These are phyloP conservation scores for Colletotrichum brevisporum DNA, from an alignment of 2,329 filamentous ascomycete genomes.

Conservation along the genomic window DNA sequence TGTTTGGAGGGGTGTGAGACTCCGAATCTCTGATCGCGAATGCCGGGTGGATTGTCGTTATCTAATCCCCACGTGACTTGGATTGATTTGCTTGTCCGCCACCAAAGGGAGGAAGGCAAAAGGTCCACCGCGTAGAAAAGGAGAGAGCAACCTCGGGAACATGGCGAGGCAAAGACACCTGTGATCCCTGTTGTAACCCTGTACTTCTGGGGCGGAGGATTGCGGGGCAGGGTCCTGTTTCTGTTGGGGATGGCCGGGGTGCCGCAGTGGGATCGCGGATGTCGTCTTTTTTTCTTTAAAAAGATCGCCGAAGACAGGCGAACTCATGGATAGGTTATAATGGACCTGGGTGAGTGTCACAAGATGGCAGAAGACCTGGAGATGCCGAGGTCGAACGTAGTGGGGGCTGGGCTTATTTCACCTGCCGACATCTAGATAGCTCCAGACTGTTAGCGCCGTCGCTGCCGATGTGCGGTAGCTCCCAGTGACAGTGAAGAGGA, in stretches of 20 bases:
- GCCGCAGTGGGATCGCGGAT: slow-evolving; percentile 33
- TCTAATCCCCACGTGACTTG: slow-evolving; percentile 8
- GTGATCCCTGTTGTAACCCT: slow-evolving; percentile 27
- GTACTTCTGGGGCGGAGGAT: slow-evolving; percentile 31
- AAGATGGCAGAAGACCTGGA: slow-evolving; percentile 2
- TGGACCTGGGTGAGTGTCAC: slow-evolving; percentile 13
- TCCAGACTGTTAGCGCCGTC: background rate
- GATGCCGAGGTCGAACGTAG: slow-evolving; percentile 22
- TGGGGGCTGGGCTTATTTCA: background rate
- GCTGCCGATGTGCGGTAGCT: background rate
- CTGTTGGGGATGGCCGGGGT: slow-evolving; percentile 41
- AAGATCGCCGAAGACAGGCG: slow-evolving; percentile 13
- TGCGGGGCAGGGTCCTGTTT: slow-evolving; percentile 41
- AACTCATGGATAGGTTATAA: slow-evolving; percentile 12
- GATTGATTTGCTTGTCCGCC: slow-evolving; percentile 1
- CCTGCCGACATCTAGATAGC: background rate
- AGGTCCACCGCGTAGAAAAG: slow-evolving; percentile 7
- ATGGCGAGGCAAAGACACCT: slow-evolving; percentile 26
- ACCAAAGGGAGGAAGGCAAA: slow-evolving; percentile 13
- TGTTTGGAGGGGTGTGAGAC: background rate
- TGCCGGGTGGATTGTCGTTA: background rate
- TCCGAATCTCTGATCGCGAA: slow-evolving; percentile 3
- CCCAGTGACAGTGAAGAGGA: slow-evolving; percentile 3
- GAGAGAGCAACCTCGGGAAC: slow-evolving; percentile 21
- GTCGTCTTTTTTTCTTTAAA: slow-evolving; percentile 25